These are phyloP conservation scores for Neofusicoccum ribis DNA, from an alignment of 2,329 filamentous ascomycete genomes.

Conservation along the genomic window DNA sequence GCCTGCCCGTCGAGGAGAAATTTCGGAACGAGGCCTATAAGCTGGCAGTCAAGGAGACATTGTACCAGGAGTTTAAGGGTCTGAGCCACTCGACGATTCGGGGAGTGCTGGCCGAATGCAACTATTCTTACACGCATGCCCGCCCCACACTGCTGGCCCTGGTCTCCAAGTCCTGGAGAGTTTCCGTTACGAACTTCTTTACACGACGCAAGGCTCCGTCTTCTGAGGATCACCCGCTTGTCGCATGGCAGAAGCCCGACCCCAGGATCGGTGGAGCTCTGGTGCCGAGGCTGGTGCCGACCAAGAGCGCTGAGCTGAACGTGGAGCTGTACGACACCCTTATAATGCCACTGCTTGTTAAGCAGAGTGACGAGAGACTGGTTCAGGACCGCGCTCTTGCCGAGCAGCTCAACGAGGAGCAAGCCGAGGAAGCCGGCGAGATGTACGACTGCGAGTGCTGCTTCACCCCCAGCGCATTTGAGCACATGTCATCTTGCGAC, in stretches of 20 bases:
- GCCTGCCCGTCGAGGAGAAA: constrained; percentile 57
- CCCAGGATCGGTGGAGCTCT: constrained; percentile 53
- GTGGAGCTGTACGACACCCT: constrained; percentile 50
- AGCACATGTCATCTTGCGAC: constrained; percentile 73
- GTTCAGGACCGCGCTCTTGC: constrained; percentile 45
- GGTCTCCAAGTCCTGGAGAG: constrained; percentile 74
- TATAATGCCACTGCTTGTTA: constrained; percentile 44
- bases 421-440: constrained; percentile 49
- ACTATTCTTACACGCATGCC: constrained; percentile 74
- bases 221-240: constrained; percentile 59
- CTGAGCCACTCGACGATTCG: constrained; percentile 72
- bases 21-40: constrained; percentile 70
- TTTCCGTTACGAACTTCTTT: constrained; percentile 70
- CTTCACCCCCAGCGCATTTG: constrained; percentile 69
- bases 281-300: constrained; percentile 64
- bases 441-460: constrained; percentile 76
- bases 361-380: constrained; percentile 41
- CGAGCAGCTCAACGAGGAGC: constrained; percentile 47
- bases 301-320: constrained; percentile 59
- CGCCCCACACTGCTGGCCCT: constrained; percentile 68
- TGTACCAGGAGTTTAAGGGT: constrained; percentile 74
- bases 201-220: constrained; percentile 61
- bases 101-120: constrained; percentile 77
- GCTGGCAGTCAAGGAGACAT: constrained; percentile 65
- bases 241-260: constrained; percentile 48